Percentiles rank a stretch among this genome's conserved stretches.
Conservation (phyloP, 805 yeast species). For the Ogataea methylovora region DNA sequence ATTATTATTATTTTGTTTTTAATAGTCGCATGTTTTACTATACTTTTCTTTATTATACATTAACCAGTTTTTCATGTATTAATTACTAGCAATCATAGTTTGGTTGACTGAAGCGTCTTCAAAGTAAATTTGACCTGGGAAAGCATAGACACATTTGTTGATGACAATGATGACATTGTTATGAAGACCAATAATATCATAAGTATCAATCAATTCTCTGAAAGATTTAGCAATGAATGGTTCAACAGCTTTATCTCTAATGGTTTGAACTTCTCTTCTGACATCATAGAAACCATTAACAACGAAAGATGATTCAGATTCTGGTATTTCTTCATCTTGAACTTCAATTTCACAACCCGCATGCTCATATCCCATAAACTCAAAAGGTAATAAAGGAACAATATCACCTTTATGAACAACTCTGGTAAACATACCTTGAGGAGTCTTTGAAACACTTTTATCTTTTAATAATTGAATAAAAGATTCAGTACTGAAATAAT, state of each 20-base stretch:
- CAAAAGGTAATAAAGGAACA: constrained; percentile 55
- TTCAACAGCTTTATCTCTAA: background rate
- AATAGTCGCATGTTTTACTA: background rate
- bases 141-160: too few relatives aligned
- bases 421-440: constrained; percentile 37
- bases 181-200: too few relatives aligned
- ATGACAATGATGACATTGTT: too few relatives aligned
- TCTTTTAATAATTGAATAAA: background rate
- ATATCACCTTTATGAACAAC: constrained; percentile 51
- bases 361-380: constrained; percentile 29
- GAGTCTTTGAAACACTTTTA: background rate
- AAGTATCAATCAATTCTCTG: constrained; percentile 2
- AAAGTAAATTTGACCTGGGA: too few relatives aligned
- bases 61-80: too few relatives aligned
- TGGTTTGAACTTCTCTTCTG: background rate
- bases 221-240: background rate
- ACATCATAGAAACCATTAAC: constrained; percentile 13
- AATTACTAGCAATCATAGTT: too few relatives aligned
- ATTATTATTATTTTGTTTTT: background rate
- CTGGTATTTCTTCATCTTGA: constrained; percentile 30
- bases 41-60: background rate
- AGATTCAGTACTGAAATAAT: constrained; percentile 32
- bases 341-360: constrained; percentile 47
- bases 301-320: constrained; percentile 9
- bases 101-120: too few relatives aligned